Evolutionary conservation across 1,284 basidiomycete species (phyloP), one percentile per base, ranked within the genome.

Genomic region (Pyrrhoderma lamaoense): DNA sequence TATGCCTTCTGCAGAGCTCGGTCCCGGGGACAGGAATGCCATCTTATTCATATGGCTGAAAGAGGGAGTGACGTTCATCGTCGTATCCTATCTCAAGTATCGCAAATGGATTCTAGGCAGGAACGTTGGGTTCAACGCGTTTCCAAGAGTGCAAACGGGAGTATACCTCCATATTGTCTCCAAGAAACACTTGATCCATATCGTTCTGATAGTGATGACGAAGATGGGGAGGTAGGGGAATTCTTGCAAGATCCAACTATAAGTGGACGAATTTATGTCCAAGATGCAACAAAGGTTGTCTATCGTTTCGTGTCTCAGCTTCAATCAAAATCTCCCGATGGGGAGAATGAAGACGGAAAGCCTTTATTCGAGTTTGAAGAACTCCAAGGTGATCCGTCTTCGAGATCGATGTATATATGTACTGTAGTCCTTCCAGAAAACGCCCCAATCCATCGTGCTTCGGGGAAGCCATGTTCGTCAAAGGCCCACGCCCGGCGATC

Each of bases 21-120:
- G 19, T 67, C 74, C 45, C 61, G 68, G 37, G 72, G 70, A 14
- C 64, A 65, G 34, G 67, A 72, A 52, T 73, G 77, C 52, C 74
- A 78, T 58, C 57, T 86, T 37, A 64, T 89, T 11, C 74, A 85
- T 59, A 75, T 89, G 75, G 69, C 76, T 22, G 79, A 86, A 59
- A 70, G 70, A 55, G 73, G 70, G 3, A 80, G 78, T 54, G 73
- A 76, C 52, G 59, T 64, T 13, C 80, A 85, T 57, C 73, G 75
- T 21, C 74, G 71, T 22, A 70, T 75, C 40, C 53, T 85, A 2
- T 56, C 62, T 11, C 60, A 62, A 42, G 37, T 68, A 9, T 61
- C 63, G 16, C 57, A 50, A 14, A 42, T 64, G 3, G 63, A 65
- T 37, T 47, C 56, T 13, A 53, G 57, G 9, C 55, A 76, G 63